Conservation (phyloP, 257 asterid genomes). For the Solanum gandarillasii region DNA sequence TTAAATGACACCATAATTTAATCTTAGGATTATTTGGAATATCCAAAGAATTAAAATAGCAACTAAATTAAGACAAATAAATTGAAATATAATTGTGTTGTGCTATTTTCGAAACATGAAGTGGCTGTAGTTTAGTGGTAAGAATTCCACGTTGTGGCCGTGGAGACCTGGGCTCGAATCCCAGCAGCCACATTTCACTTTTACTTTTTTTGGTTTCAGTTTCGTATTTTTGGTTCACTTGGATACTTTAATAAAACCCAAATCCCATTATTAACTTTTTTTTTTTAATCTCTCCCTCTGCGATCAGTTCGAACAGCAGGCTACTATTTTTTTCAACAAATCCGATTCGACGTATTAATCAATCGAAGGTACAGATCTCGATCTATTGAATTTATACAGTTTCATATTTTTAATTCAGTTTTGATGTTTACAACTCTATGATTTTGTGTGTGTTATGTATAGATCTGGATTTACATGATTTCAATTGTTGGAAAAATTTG, state of each 20-base stretch:
- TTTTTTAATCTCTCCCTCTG: background rate
- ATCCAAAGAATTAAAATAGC: no score
- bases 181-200: slow-evolving; percentile 88
- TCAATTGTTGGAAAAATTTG: background rate
- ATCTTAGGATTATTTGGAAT: no score
- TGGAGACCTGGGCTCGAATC: slow-evolving; percentile 99
- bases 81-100: background rate
- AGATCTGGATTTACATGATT: background rate
- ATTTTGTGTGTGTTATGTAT: background rate
- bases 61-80: no score
- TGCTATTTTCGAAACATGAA: rapidly evolving
- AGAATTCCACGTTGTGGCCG: slow-evolving; percentile 99
- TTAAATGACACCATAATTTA: no score
- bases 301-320: background rate
- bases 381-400: background rate
- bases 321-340: background rate
- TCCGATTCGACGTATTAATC: background rate
- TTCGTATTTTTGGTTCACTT: background rate
- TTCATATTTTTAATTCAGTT: background rate
- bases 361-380: background rate
- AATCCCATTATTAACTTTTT: background rate
- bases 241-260: background rate
- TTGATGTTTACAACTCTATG: background rate
- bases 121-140: slow-evolving; percentile 98
- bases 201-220: background rate